Evolutionary conservation across 371 early-diverging fungal species (phyloP), one percentile per base, ranked within the genome.

Genomic region (Dichotomocladium elegans): DNA sequence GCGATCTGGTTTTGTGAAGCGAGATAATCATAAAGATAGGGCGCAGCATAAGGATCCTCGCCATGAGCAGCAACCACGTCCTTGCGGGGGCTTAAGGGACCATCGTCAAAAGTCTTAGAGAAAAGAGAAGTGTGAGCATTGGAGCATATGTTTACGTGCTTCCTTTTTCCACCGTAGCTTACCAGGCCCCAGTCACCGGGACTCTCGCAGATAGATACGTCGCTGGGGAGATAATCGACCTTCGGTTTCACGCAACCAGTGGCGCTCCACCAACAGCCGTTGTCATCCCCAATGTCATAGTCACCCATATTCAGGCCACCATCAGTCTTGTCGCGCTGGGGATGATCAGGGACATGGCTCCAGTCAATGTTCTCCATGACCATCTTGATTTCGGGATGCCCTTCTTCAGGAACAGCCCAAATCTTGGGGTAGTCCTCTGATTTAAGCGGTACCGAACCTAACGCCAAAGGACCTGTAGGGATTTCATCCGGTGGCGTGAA

Each of bases 111-210:
- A 6, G 70, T 69, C 65, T 64, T 45, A 19, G 3, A 51, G 29
- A 45, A 26, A 17, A 37, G 31, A 45, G 21, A 35, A 17, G 15
- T 19, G 30, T 35, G 5, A 47, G 26, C 12, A 7, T 40, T n/a
- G n/a, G n/a, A n/a, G n/a, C n/a, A n/a, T n/a, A n/a, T n/a, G n/a
- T n/a, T n/a, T n/a, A n/a, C n/a, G n/a, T n/a, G 25, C n/a, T 12
- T 17, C 14, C 9, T 46, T 4, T 7, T 1, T 41, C 2, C 12
- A 34, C 30, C 33, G 17, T 40, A 17, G 30, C 48, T 53, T 64
- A 63, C 63, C 60, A 60, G 52, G 52, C 77, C 77, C 77, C 77
- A 77, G 47, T 72, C 73, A 17, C 73, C 77, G 19, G 65, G 60
- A 27, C 57, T 59, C 21, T 64, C 60, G 41, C 77, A 77, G 26